phyloP scores from a whole-genome alignment of 306 rosid genomes.

The Psophocarpus tetragonolobus region DNA sequence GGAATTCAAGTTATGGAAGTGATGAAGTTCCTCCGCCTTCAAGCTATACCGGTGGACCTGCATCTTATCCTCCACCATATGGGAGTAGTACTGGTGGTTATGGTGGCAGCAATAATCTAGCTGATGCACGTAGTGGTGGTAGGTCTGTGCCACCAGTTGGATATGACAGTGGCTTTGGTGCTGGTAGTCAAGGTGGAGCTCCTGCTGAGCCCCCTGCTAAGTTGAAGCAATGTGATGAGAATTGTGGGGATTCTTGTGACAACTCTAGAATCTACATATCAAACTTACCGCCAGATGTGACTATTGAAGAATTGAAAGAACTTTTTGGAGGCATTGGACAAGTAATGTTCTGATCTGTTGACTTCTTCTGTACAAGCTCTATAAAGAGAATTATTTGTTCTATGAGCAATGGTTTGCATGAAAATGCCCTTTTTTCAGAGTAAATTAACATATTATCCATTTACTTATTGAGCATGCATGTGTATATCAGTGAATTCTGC shows the following conservation, averaged over 20 bases:
- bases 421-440: not conserved
- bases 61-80: slow-evolving; percentile 82
- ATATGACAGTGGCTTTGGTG: slow-evolving; percentile 55
- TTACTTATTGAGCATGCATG: not conserved
- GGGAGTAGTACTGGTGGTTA: slow-evolving; percentile 68
- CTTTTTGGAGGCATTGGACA: slow-evolving; percentile 99
- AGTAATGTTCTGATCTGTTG: slow-evolving; percentile 62
- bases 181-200: slow-evolving; percentile 70
- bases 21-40: slow-evolving; percentile 95
- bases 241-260: slow-evolving; percentile 88
- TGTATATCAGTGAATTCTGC: not conserved
- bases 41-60: slow-evolving; percentile 80
- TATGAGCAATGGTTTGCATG: not conserved
- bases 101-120: slow-evolving; percentile 48
- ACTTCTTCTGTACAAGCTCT: slow-evolving; percentile 13
- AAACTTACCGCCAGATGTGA: slow-evolving; percentile 92
- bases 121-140: slow-evolving; percentile 58
- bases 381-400: not conserved
- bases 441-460: not conserved
- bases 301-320: slow-evolving; percentile 76
- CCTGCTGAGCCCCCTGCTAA: slow-evolving; percentile 62
- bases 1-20: slow-evolving; percentile 62
- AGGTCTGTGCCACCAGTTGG: slow-evolving; percentile 61
- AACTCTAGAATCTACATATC: slow-evolving; percentile 97
- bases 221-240: slow-evolving; percentile 92